Conservation (phyloP, 2,329 filamentous ascomycete genomes). For the Talaromyces pinophilus region DNA sequence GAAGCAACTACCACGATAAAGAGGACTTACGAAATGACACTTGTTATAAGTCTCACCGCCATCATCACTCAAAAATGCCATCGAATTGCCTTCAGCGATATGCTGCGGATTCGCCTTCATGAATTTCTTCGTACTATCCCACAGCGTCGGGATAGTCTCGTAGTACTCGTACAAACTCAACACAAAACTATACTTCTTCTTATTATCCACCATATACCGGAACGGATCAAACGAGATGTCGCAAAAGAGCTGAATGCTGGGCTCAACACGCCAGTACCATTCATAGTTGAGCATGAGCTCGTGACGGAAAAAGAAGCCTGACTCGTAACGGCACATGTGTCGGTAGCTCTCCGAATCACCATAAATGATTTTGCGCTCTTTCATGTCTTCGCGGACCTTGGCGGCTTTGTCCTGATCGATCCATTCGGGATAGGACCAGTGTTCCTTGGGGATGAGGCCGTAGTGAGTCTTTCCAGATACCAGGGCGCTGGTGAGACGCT, state of each 20-base stretch:
- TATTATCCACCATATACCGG: constrained; percentile 91
- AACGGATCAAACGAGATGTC: constrained; percentile 96
- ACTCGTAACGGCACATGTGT: constrained; percentile 99
- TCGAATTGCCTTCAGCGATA: constrained; percentile 77
- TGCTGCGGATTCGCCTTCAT: constrained; percentile 88
- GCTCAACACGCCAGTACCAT: constrained; percentile 99
- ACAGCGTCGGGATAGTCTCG: constrained; percentile 93
- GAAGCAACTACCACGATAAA: constrained; percentile 18
- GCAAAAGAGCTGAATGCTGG: constrained; percentile 93
- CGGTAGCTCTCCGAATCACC: constrained; percentile 95
- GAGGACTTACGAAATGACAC: constrained; percentile 82
- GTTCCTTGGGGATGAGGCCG: constrained; percentile 82
- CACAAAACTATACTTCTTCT: constrained; percentile 98
- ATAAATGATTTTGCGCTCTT: constrained; percentile 92
- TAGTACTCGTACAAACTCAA: constrained; percentile 94
- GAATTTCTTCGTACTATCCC: constrained; percentile 94
- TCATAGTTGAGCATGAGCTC: constrained; percentile 92
- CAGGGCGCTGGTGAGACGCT: constrained; percentile 81
- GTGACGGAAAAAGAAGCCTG: constrained; percentile 98
- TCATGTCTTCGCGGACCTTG: constrained; percentile 92
- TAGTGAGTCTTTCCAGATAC: constrained; percentile 94
- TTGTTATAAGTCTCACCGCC: constrained; percentile 90
- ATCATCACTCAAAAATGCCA: constrained; percentile 90
- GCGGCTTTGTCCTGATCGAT: constrained; percentile 94
- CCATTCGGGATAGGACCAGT: constrained; percentile 96